phyloP scores from a whole-genome alignment of 2,329 filamentous ascomycete species.

The Escovopsis sp. region DNA sequence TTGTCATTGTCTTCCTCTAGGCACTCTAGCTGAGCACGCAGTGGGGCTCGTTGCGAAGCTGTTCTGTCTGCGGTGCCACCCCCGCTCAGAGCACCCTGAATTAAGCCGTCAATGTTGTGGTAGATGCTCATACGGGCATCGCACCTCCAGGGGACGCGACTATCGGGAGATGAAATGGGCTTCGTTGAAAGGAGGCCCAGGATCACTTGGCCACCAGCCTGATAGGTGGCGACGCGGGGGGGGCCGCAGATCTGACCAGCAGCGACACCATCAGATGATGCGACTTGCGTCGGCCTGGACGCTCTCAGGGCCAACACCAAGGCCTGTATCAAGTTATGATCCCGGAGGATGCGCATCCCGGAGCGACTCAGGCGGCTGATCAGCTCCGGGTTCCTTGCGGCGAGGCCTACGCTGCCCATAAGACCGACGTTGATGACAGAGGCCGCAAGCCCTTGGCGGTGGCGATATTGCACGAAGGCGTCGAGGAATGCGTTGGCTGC shows the following conservation, averaged over 20 bases:
- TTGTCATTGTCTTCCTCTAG: neutral
- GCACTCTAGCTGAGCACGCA: neutral
- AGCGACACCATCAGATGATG: no score
- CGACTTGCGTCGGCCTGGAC: neutral
- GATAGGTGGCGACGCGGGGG: no score
- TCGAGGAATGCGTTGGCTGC: constrained; percentile 28
- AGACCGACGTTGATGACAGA: constrained; percentile 6
- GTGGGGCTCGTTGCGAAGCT: neutral
- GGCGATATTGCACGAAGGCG: constrained; percentile 21
- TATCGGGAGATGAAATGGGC: constrained; percentile 4
- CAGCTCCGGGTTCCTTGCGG: constrained; percentile 11
- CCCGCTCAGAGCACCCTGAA: neutral
- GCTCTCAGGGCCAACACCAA: constrained; percentile 2
- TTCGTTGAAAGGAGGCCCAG: constrained; percentile 5
- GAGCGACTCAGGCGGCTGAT: constrained; percentile 6
- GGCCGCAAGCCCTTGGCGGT: constrained; percentile 1
- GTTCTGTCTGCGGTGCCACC: neutral
- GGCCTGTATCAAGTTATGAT: constrained; percentile 9
- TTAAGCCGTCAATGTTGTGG: constrained; percentile 1
- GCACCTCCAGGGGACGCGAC: constrained; percentile 6
- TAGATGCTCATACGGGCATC: constrained; percentile 8
- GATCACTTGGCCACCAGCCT: neutral
- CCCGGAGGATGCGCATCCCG: constrained; percentile 7
- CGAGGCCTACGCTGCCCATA: constrained; percentile 10
- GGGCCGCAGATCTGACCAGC: no score